Base-by-base conservation (phyloP, 176 grass and related monocot genomes). In the bread wheat (Triticum aestivum) region DNA sequence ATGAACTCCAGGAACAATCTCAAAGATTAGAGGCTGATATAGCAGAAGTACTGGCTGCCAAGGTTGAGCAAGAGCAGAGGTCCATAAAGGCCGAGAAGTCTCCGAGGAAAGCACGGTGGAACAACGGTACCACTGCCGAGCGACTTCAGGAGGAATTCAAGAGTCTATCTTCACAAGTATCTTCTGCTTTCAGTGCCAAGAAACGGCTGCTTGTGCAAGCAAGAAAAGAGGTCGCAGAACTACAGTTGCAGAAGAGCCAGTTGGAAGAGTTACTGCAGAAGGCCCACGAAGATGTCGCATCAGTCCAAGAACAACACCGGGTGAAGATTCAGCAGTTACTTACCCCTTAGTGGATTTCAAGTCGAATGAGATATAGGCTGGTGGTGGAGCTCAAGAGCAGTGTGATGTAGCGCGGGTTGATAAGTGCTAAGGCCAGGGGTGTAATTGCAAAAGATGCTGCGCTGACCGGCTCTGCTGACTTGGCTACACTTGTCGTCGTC, bases 51-150 rank as follows among this genome's bases (percentile, higher is more conserved):
- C 88, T 87, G 74, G 42, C 35, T 75, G 80, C 81, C 65, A 97
- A 93, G 78, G 87, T 94, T 63, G 92, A 99, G 69, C 90, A 99
- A 86, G 94, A 99, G 45, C 87, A 99, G 77, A 89, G 91, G 71
- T 90, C 90, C 59, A 92, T 94, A 81, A 91, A 86, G 74, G 94
- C 92, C 13, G 97, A 97, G 84, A 94, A 99, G 65, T 82, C 87
- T 65, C 75, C 94, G 78, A 99, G 73, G 79, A 91, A 96, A 72
- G 69, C 91, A 5, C 91, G 89, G 80, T 99, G 90, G 92, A 91
- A 91, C 56, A 93, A 79, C 63, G 89, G 85, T 65, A 86, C 85
- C 34, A 91, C 87, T 15, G 90, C 87, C 10, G 92, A 94, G 56
- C 83, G 75, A 35, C 94, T 99, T 75, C 90, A 94, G 44, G 94